Conservation (phyloP, 2,329 filamentous ascomycete species). For the Colletotrichum lindemuthianum region DNA sequence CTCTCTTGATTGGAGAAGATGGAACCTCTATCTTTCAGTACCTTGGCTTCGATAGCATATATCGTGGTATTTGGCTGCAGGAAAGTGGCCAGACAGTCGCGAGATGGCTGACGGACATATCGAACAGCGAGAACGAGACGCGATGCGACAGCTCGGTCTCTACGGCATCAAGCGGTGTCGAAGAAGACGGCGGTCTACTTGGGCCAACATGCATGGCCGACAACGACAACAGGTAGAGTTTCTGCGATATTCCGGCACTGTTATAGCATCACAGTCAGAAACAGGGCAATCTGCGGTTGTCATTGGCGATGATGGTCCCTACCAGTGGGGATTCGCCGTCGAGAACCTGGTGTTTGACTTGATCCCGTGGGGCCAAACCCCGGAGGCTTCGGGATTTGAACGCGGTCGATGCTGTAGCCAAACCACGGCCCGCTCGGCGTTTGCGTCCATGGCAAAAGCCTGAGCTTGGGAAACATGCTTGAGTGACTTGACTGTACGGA, state of each 20-base stretch:
- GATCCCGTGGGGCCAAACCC: conserved; percentile 25
- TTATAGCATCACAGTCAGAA: background rate
- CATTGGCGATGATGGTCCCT: conserved; percentile 8
- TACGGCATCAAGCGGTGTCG: background rate
- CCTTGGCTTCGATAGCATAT: conserved; percentile 13
- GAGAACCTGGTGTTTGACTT: conserved; percentile 15
- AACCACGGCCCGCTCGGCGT: conserved; percentile 4
- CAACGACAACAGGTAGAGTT: background rate
- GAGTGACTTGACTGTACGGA: too few relatives aligned
- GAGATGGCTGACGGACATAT: background rate
- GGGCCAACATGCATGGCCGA: conserved; percentile 10
- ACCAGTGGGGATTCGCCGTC: conserved; percentile 8
- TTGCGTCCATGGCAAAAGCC: background rate
- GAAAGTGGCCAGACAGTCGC: background rate
- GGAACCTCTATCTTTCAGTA: background rate
- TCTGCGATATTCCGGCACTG: background rate
- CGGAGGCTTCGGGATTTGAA: conserved; percentile 32
- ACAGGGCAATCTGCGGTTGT: background rate
- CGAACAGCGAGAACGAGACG: background rate
- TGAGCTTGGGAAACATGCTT: too few relatives aligned
- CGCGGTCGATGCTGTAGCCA: background rate
- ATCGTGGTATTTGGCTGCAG: background rate
- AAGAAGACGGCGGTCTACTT: background rate
- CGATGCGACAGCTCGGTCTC: background rate
- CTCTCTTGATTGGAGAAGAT: background rate